phyloP scores from a whole-genome alignment of 73 alveolate genomes.

The Paramecium pentaurelia region DNA sequence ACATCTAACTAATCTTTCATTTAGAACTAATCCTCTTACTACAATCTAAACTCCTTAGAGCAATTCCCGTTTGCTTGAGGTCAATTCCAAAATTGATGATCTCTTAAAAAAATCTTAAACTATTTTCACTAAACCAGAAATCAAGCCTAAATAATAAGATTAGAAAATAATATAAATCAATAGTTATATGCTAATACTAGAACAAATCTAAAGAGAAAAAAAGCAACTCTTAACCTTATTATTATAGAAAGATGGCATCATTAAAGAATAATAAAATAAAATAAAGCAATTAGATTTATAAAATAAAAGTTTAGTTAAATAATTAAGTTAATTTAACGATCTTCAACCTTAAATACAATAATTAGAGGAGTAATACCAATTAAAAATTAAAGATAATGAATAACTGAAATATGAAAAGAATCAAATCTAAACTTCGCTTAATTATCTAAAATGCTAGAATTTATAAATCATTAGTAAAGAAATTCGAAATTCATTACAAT shows the following conservation, averaged over 20 bases:
- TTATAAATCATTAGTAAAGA: not conserved
- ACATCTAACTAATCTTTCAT: not conserved
- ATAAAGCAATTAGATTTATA: not conserved
- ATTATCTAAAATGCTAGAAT: not conserved
- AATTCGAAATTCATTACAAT: not conserved
- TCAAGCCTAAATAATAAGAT: not conserved
- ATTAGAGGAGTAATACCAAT: not conserved
- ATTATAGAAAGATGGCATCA: not conserved
- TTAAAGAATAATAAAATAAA: not conserved
- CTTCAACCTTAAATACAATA: not conserved
- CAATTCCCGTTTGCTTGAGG: not conserved
- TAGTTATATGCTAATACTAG: not conserved
- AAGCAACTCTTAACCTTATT: not conserved
- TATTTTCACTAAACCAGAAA: not conserved
- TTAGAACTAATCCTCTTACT: not conserved
- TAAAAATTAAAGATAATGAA: not conserved
- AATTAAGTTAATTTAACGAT: not conserved
- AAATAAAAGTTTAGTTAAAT: not conserved
- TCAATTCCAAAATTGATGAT: not conserved
- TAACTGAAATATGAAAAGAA: not conserved
- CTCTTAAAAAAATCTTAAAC: not conserved
- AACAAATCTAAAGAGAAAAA: not conserved
- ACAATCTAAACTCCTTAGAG: not conserved
- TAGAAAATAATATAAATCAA: not conserved
- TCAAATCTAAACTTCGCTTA: not conserved